Conservation (phyloP, 495 filamentous ascomycete species). For the Penicillium steckii region DNA sequence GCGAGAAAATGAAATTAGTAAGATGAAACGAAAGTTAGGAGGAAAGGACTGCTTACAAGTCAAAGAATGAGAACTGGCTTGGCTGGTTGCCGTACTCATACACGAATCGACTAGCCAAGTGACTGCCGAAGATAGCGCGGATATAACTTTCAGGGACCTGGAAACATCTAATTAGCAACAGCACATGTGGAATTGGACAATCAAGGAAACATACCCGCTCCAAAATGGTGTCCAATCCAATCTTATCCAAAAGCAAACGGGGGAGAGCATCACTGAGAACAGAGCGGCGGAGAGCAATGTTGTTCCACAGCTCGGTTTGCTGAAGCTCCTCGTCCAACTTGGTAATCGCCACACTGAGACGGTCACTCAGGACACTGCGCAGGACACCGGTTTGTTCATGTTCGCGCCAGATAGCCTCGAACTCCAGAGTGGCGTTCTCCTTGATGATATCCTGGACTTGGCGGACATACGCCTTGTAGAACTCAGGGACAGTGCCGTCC, state of each 20-base stretch:
- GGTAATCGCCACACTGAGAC: slow-evolving; percentile 86
- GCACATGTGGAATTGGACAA: not conserved
- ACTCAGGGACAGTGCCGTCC: slow-evolving; percentile 76
- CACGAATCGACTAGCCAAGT: slow-evolving; percentile 90
- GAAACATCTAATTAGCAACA: slow-evolving; percentile 17
- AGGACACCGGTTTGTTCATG: slow-evolving; percentile 76
- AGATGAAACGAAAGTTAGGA: not conserved
- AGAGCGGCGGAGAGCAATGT: slow-evolving; percentile 69
- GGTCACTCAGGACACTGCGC: slow-evolving; percentile 83
- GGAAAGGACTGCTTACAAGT: slow-evolving; percentile 69
- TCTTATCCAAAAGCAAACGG: slow-evolving; percentile 77
- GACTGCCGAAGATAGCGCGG: slow-evolving; percentile 91
- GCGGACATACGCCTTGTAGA: slow-evolving; percentile 92
- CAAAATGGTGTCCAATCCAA: slow-evolving; percentile 86
- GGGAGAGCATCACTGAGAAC: slow-evolving; percentile 87
- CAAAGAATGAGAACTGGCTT: slow-evolving; percentile 97
- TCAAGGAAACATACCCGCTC: slow-evolving; percentile 57
- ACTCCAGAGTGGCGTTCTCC: slow-evolving; percentile 87
- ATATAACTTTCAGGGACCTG: slow-evolving; percentile 91
- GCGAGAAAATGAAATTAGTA: slow-evolving; percentile 16
- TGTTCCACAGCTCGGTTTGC: slow-evolving; percentile 86
- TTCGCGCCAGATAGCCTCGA: slow-evolving; percentile 97
- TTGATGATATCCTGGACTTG: slow-evolving; percentile 86
- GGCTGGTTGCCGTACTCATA: slow-evolving; percentile 91
- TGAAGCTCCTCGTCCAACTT: slow-evolving; percentile 94